Evolutionary conservation across 2,329 filamentous ascomycete species (phyloP).

Genomic region (Chaetomiaceae sp.): DNA sequence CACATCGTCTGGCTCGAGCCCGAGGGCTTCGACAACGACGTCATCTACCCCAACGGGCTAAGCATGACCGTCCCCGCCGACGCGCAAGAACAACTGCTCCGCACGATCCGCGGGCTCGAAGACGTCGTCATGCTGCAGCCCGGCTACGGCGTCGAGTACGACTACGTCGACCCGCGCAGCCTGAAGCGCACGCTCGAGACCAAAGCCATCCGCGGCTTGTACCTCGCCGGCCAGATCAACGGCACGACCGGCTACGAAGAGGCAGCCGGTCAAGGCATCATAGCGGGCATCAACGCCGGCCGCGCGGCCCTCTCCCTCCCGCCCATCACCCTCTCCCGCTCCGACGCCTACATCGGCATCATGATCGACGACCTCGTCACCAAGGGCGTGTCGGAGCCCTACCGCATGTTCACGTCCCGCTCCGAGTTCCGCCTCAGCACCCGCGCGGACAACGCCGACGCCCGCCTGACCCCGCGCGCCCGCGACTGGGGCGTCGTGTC

Average conservation of each 20-base stretch:
- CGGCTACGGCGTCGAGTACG: conserved; percentile 96
- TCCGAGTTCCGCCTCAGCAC: conserved; percentile 93
- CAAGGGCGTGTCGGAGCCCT: conserved; percentile 93
- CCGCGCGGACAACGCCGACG: conserved; percentile 89
- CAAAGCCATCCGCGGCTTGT: conserved; percentile 82
- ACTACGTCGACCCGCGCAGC: conserved; percentile 91
- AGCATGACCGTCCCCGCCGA: conserved; percentile 94
- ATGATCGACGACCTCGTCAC: conserved; percentile 98
- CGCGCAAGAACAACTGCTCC: conserved; percentile 78
- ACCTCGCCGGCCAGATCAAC: conserved; percentile 93
- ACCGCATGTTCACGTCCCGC: conserved; percentile 95
- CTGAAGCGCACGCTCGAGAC: conserved; percentile 88
- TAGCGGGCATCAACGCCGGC: conserved; percentile 92
- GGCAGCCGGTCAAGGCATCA: conserved; percentile 84
- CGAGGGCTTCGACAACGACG: conserved; percentile 82
- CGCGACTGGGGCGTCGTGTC: conserved; percentile 69
- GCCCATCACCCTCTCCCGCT: conserved; percentile 64
- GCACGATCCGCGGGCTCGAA: conserved; percentile 81
- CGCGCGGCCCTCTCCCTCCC: conserved; percentile 62
- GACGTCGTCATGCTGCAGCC: conserved; percentile 87
- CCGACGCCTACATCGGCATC: conserved; percentile 93
- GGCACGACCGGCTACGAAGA: conserved; percentile 98
- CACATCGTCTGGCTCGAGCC: conserved; percentile 97
- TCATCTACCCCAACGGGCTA: conserved; percentile 93
- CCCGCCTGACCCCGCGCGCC: conserved; percentile 74